Base-by-base conservation (phyloP, 2,329 filamentous ascomycete genomes). In the Stachybotrys chartarum region DNA sequence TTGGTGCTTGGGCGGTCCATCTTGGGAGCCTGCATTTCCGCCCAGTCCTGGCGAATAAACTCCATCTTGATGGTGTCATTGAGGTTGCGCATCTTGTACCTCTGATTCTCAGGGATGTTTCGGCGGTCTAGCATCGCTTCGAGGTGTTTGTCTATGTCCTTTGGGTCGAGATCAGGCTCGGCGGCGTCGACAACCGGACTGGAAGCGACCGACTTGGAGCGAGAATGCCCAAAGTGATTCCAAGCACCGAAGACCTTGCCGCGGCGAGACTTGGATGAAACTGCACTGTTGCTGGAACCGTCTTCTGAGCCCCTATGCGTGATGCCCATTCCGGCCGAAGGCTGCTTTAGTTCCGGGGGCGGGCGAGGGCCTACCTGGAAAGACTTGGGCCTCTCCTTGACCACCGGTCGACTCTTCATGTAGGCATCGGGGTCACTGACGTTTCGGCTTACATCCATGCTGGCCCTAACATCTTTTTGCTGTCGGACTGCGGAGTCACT, bases 21-120 rank as follows among this genome's bases (percentile, higher is more conserved):
- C 67, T 73, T 73, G 62, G 76, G 73, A 54, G 79, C 78, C 69
- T 77, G 75, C 71, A 80, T 85, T 68, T 88, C 87, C 7, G 83
- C 84, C 78, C 89, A 90, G 68, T 97, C 90, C 69, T 96, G 92
- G 54, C 87, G 86, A 64, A 97, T 91, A 64, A 99, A 95, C 67
- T 97, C 92, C 68, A 91, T 90, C 73, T 99, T 99, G 75, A 97
- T 92, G 42, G 89, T 88, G 60, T 90, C 82, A 59, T 90, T 91
- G 57, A 99, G 77, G 55, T 86, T 92, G 50, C 93, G 84, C 91
- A 99, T 97, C 74, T 95, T 95, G 70, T 93, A 91, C 55, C 93
- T 82, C 78, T 96, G 91, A 60, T 96, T 89, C 66, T 95, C 90
- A 3, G 93, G 92, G 54, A 97, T 96, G 65, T 97, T 96, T 60